These are phyloP conservation scores for Saturnispora ahearnii DNA, from an alignment of 805 yeast species.

Conservation along the genomic window DNA sequence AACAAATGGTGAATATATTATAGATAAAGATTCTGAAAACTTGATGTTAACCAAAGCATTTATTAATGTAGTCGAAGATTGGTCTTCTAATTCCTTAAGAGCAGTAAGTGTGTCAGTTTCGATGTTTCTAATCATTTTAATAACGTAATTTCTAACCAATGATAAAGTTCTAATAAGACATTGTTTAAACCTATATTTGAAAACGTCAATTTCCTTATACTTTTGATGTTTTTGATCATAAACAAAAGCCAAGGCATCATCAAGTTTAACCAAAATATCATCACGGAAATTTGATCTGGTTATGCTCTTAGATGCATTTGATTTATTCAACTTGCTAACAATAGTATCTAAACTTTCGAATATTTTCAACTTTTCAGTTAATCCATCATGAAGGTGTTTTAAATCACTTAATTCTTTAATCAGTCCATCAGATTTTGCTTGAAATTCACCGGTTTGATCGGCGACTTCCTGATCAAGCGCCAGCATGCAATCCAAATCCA, in stretches of 20 bases:
- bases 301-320: constrained; percentile 58
- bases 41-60: constrained; percentile 62
- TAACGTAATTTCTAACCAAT: constrained; percentile 59
- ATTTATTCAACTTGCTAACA: constrained; percentile 57
- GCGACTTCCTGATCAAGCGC: constrained; percentile 49
- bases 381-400: constrained; percentile 33
- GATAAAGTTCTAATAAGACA: constrained; percentile 77
- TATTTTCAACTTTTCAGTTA: constrained; percentile 42
- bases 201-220: constrained; percentile 62
- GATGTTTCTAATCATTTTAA: constrained; percentile 32
- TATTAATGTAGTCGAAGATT: constrained; percentile 31
- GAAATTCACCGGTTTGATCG: constrained; percentile 55
- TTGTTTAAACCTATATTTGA: constrained; percentile 66
- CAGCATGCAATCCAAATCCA: constrained; percentile 39
- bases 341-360: constrained; percentile 68
- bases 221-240: constrained; percentile 37
- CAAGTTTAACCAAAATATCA: constrained; percentile 47
- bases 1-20: constrained; percentile 16
- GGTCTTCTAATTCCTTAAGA: constrained; percentile 14
- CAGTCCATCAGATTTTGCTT: constrained; percentile 43
- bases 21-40: constrained; percentile 33
- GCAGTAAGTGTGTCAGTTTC: constrained; percentile 19
- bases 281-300: constrained; percentile 45
- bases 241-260: constrained; percentile 56
- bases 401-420: constrained; percentile 38